Evolutionary conservation across 2,329 filamentous ascomycete genomes (phyloP).

Genomic region (Elsinoe fawcettii): DNA sequence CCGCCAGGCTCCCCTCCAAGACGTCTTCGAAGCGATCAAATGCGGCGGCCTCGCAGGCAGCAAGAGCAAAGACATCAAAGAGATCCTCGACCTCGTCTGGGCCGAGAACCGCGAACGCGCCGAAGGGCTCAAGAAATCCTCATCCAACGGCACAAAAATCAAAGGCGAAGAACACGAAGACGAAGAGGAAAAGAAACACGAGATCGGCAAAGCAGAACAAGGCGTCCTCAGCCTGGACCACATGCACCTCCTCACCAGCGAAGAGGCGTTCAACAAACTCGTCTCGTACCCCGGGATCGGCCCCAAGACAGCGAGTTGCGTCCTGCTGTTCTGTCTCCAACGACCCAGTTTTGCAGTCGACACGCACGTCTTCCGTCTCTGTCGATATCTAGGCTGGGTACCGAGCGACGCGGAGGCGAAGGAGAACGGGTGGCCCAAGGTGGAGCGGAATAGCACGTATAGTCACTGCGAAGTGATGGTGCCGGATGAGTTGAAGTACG

Average conservation of each 20-base stretch:
- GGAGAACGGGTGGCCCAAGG: conserved; percentile 37
- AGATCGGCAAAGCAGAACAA: conserved; percentile 50
- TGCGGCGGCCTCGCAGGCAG: conserved; percentile 61
- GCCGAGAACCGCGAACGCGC: conserved; percentile 56
- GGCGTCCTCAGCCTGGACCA: conserved; percentile 59
- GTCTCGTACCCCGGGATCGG: conserved; percentile 56
- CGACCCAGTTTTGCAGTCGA: conserved; percentile 58
- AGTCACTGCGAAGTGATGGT: conserved; percentile 54
- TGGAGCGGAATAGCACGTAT: conserved; percentile 47
- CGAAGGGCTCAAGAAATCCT: conserved; percentile 40
- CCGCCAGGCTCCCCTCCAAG: conserved; percentile 48
- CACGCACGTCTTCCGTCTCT: conserved; percentile 58
- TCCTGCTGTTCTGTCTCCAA: conserved; percentile 57
- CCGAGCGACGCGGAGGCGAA: conserved; percentile 35
- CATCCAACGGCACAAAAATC: conserved; percentile 20
- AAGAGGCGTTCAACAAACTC: conserved; percentile 51
- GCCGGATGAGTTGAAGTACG: conserved; percentile 56
- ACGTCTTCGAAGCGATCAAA: conserved; percentile 63
- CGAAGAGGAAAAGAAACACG: conserved; percentile 46
- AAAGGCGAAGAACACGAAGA: conserved; percentile 40
- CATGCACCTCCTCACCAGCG: conserved; percentile 46
- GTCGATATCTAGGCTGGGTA: conserved; percentile 55
- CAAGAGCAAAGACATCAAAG: conserved; percentile 67
- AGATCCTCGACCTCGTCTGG: conserved; percentile 64
- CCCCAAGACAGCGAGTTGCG: conserved; percentile 59